A percentile compares a stretch with the other conserved stretches of the same genome.
phyloP scores from a whole-genome alignment of 2,329 filamentous ascomycete genomes.

The Pezicula carpinea region DNA sequence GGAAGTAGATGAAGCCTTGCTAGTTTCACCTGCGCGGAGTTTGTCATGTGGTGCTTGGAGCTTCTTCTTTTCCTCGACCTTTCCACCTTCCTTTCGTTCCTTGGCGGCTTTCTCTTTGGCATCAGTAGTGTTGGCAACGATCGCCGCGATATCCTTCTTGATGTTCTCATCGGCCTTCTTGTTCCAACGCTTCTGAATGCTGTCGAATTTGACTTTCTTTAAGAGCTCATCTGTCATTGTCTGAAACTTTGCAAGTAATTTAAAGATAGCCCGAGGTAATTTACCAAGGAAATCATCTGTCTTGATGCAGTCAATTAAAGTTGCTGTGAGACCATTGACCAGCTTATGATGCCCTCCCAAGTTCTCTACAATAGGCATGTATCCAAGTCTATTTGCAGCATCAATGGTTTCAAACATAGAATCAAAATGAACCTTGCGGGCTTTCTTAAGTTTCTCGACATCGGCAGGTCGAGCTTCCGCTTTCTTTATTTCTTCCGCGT shows the following conservation, averaged over 20 bases:
- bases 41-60: constrained; percentile 19
- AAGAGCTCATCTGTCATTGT: constrained; percentile 53
- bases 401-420: constrained; percentile 48
- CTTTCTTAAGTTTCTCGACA: constrained; percentile 34
- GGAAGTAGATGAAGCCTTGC: constrained; percentile 7
- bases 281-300: constrained; percentile 47
- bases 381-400: constrained; percentile 48
- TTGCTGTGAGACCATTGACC: constrained; percentile 48
- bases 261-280: constrained; percentile 50
- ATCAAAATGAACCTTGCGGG: constrained; percentile 41
- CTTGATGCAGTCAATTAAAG: constrained; percentile 50
- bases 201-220: constrained; percentile 61
- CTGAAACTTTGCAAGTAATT: constrained; percentile 56
- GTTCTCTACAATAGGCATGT: constrained; percentile 51
- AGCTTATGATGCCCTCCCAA: constrained; percentile 54
- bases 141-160: constrained; percentile 55
- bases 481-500: constrained; percentile 22
- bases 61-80: constrained; percentile 20
- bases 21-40: constrained; percentile 18
- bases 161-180: constrained; percentile 61
- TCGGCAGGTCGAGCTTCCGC: constrained; percentile 19
- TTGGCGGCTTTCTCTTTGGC: constrained; percentile 32
- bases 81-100: constrained; percentile 36
- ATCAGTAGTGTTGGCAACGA: constrained; percentile 36
- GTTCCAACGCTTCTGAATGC: constrained; percentile 57